Evolutionary conservation across 257 asterid genomes (phyloP).

Genomic region (Fraxinus pennsylvanica): DNA sequence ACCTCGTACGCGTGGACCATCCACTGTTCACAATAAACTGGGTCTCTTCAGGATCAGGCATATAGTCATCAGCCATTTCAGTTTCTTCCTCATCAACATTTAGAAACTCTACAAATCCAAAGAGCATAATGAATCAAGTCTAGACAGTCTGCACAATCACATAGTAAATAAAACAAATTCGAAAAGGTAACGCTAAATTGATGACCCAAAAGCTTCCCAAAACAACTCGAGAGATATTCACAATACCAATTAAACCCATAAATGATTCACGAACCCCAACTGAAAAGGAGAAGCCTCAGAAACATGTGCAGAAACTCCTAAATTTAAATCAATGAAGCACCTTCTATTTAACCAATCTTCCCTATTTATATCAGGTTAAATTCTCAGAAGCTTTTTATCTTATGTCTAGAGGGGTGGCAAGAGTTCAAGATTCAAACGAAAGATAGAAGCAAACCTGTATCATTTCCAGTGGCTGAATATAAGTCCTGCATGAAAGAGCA

Average conservation of each 20-base stretch:
- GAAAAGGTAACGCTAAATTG: neutral
- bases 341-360: neutral
- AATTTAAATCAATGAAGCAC: neutral
- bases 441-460: constrained; percentile 61
- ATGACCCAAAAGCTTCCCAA: neutral
- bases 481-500: constrained; percentile 54
- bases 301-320: neutral
- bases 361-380: neutral
- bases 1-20: constrained; percentile 99
- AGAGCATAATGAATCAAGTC: constrained; percentile 21
- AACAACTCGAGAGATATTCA: neutral
- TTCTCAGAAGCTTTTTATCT: neutral
- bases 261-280: neutral
- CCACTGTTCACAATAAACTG: constrained; percentile 76
- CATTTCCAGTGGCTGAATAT: constrained; percentile 51
- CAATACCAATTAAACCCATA: neutral
- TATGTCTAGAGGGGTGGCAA: neutral
- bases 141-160: neutral
- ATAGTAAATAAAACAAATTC: neutral
- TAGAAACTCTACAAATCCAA: constrained; percentile 64
- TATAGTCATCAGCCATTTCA: constrained; percentile 67
- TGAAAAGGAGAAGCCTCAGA: constrained; percentile 15
- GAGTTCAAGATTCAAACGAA: neutral
- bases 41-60: constrained; percentile 57
- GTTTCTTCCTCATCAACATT: constrained; percentile 83